Conservation (phyloP, 1,284 basidiomycete species). For the Irpex rosettiformis region DNA sequence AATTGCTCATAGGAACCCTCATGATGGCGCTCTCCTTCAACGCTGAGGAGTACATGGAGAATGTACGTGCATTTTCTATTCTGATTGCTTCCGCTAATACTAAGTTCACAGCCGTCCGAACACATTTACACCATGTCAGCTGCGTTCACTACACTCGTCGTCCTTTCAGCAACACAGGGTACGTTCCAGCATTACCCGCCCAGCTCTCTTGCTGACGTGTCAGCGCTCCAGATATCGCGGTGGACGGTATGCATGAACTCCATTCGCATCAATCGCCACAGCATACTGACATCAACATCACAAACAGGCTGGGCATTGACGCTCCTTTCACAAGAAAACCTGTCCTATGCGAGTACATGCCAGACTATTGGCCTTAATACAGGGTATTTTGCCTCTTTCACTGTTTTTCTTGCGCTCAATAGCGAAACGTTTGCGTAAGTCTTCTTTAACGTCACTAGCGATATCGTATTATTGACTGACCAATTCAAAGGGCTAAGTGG, state of each 20-base stretch:
- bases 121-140: conserved; percentile 81
- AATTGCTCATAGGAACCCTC: conserved; percentile 83
- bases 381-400: conserved; percentile 95
- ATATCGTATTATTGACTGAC: conserved; percentile 11
- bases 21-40: conserved; percentile 88
- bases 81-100: not conserved
- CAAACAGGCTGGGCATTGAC: conserved; percentile 90
- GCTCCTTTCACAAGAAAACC: conserved; percentile 90
- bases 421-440: conserved; percentile 88
- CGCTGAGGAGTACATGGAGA: conserved; percentile 77
- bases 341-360: conserved; percentile 96
- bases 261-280: not conserved
- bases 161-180: conserved; percentile 98
- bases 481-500: conserved; percentile 62
- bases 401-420: conserved; percentile 96
- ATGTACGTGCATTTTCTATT: conserved; percentile 49
- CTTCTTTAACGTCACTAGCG: not conserved
- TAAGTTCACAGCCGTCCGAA: conserved; percentile 64
- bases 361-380: conserved; percentile 98
- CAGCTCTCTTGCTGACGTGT: not conserved
- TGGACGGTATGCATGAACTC: conserved; percentile 64
- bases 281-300: not conserved
- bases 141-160: conserved; percentile 88
- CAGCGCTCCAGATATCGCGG: conserved; percentile 78
- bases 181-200: conserved; percentile 18